A percentile compares a stretch with the other conserved stretches of the same genome.
phyloP scores from a whole-genome alignment of 306 rosid species.

The Psophocarpus tetragonolobus region DNA sequence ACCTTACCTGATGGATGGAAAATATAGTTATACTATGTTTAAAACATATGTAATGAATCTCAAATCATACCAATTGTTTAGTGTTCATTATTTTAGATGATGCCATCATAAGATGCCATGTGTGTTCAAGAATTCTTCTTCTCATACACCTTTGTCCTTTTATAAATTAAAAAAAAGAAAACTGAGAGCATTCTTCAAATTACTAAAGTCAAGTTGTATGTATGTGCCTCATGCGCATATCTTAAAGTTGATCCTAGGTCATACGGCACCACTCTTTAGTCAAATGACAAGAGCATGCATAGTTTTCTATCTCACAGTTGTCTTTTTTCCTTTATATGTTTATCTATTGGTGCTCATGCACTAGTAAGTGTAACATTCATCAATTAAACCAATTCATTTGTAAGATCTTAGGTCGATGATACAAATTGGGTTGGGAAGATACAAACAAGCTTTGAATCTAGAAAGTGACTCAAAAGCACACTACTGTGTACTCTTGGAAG shows the following conservation, averaged over 20 bases:
- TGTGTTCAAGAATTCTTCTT: constrained; percentile 7
- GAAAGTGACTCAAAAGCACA: too few relatives aligned
- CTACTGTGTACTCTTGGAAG: too few relatives aligned
- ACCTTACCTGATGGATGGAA: background rate
- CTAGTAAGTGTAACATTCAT: background rate
- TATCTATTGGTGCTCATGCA: background rate
- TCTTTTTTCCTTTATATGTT: background rate
- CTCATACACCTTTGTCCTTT: too few relatives aligned
- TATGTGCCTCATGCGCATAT: background rate
- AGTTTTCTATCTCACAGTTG: background rate
- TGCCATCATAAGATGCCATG: constrained; percentile 18
- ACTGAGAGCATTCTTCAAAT: background rate
- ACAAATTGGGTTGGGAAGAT: too few relatives aligned
- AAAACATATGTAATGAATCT: background rate
- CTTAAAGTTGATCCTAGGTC: background rate
- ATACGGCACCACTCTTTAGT: background rate
- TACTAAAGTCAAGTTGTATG: constrained; percentile 10
- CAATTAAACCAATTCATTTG: background rate
- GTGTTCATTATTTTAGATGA: constrained; percentile 3
- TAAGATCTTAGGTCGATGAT: background rate
- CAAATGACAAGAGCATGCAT: background rate
- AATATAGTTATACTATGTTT: background rate
- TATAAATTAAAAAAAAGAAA: background rate
- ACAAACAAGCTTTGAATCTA: too few relatives aligned
- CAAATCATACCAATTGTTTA: constrained; percentile 19